Evolutionary conservation across 2,329 filamentous ascomycete genomes (phyloP).

Genomic region (Fusarium graminum): DNA sequence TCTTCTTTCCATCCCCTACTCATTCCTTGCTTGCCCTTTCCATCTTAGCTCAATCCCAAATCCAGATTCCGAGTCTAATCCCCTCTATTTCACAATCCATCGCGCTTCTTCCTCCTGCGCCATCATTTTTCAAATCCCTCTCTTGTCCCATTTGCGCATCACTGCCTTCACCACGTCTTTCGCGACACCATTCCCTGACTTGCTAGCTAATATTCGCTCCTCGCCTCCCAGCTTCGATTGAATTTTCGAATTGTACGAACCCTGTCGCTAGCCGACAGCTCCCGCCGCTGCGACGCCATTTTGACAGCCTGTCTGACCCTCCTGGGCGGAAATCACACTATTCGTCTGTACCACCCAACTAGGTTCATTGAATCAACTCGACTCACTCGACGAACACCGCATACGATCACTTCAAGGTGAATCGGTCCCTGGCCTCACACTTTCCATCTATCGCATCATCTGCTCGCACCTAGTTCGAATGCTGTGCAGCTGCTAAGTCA

Average conservation of each 20-base stretch:
- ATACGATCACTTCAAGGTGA: constrained; percentile 18
- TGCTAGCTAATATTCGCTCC: constrained; percentile 30
- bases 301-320: constrained; percentile 41
- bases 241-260: constrained; percentile 37
- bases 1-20: constrained; percentile 36
- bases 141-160: constrained; percentile 25
- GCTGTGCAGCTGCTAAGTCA: constrained; percentile 36
- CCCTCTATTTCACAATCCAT: constrained; percentile 34
- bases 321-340: constrained; percentile 33
- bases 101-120: constrained; percentile 37
- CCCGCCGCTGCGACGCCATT: constrained; percentile 39
- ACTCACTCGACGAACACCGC: constrained; percentile 31
- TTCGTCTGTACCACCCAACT: constrained; percentile 33
- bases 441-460: constrained; percentile 2
- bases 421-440: neutral
- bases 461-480: constrained; percentile 25
- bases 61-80: constrained; percentile 40
- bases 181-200: constrained; percentile 14
- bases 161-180: constrained; percentile 26
- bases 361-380: constrained; percentile 23
- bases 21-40: constrained; percentile 37
- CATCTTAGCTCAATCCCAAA: constrained; percentile 36
- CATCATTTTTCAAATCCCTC: constrained; percentile 35
- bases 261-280: constrained; percentile 40
- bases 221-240: constrained; percentile 39